Evolutionary conservation across 768 basidiomycete species (phyloP), one percentile per base, ranked within the genome.

Genomic region (Wakefieldia striispora): DNA sequence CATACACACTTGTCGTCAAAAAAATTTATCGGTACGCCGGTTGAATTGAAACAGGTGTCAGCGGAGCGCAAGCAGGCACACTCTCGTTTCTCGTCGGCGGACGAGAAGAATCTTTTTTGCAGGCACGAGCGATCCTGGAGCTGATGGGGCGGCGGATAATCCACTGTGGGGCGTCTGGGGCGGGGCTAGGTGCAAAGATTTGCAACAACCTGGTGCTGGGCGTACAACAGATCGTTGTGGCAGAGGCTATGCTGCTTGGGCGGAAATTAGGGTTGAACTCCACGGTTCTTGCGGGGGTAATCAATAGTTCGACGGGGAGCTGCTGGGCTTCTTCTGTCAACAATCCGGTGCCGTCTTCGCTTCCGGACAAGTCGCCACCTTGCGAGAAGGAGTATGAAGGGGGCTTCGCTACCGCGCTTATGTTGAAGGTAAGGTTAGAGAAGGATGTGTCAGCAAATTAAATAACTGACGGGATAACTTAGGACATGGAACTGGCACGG

Each of bases 61-160:
- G 86, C 13, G 95, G 92, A 26, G 95, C 95, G 10, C 84, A 84
- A 63, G 89, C 88, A 14, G 94, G 83, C 21, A 89, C 90, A 2
- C 75, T 97, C 19, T 86, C 92, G 4, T 97, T 98, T 75, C 86
- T 98, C 42, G 90, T 95, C 17, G 95, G 95, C 13, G 92, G 92
- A 2, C 75, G 81, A 4, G 68, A 80, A 33, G 61, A 71, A 11
- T 75, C 81, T 17, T 92, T 84, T 64, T 58, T 71, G 21, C 70
- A 69, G 19, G 81, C 86, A 11, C 70, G 76, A 29, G 82, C 86
- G 4, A 70, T 80, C 38, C 76, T 95, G 23, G 67, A 77, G 16
- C 63, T 74, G 45, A 95, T 95, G 93, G 93, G 93, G 6, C 78
- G 76, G 51, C 82, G 85, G 9, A 82, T 89, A 50, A 86, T 94